Percentiles rank a stretch among this genome's conserved stretches.
Evolutionary conservation across 208 protist genomes (phyloP).

Genomic region (Leishmania gerbilli): DNA sequence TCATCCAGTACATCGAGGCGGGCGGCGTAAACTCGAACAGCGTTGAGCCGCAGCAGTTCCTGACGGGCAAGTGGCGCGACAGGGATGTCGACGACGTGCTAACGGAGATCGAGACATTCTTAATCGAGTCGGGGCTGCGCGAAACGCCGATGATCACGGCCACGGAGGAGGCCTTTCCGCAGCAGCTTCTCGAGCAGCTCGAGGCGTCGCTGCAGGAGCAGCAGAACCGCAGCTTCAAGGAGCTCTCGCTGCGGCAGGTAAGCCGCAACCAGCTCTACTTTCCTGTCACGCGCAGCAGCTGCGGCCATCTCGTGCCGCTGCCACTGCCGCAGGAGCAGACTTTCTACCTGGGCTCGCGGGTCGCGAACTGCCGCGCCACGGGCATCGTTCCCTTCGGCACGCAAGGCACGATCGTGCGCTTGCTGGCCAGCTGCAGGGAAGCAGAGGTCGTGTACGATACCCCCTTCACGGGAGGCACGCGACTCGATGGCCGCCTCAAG

Average conservation of each 20-base stretch:
- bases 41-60: conserved; percentile 76
- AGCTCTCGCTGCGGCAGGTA: conserved; percentile 50
- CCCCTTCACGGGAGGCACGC: conserved; percentile 74
- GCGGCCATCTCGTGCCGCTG: conserved; percentile 72
- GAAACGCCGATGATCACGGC: conserved; percentile 74
- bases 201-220: conserved; percentile 59
- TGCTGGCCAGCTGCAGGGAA: conserved; percentile 69
- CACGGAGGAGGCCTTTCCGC: conserved; percentile 76
- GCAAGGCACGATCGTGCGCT: conserved; percentile 80
- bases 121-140: conserved; percentile 50
- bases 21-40: conserved; percentile 46
- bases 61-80: conserved; percentile 72
- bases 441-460: conserved; percentile 91
- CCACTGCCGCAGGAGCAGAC: conserved; percentile 74
- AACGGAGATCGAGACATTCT: conserved; percentile 70
- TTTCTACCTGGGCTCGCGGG: conserved; percentile 74
- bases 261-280: conserved; percentile 76
- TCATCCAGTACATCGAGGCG: conserved; percentile 69
- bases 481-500: conserved; percentile 75
- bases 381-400: conserved; percentile 83
- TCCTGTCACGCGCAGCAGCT: conserved; percentile 61
- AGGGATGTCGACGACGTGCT: conserved; percentile 68
- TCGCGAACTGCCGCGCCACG: conserved; percentile 84
- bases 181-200: conserved; percentile 53
- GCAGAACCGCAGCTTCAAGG: conserved; percentile 35